phyloP scores from a whole-genome alignment of 73 alveolate genomes.

The Uronychia setigera region DNA sequence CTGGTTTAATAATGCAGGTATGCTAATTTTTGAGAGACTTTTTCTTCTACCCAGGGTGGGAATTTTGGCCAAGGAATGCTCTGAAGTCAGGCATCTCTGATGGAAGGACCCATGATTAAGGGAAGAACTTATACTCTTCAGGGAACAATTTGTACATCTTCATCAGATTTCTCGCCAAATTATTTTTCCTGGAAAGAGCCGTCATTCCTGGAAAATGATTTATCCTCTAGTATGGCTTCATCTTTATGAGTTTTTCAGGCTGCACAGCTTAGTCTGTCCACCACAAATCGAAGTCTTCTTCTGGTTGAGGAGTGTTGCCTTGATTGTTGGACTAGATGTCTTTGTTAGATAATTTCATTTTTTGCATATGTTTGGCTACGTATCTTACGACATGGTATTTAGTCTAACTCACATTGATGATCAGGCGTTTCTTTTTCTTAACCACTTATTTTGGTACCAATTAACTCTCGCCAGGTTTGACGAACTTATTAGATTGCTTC shows the following conservation, averaged over 20 bases:
- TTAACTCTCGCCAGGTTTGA: no score
- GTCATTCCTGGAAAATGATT: constrained; percentile 35
- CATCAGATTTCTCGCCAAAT: constrained; percentile 35
- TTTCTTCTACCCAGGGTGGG: neutral
- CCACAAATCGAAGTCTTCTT: neutral
- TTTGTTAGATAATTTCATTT: constrained; percentile 43
- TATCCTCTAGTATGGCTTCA: constrained; percentile 24
- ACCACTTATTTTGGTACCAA: no score
- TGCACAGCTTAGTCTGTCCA: constrained; percentile 5
- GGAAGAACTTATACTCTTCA: constrained; percentile 15
- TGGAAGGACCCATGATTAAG: constrained; percentile 47
- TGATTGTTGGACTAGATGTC: no score
- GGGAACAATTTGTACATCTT: constrained; percentile 6
- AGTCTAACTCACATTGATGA: constrained; percentile 70
- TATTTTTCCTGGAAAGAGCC: constrained; percentile 11
- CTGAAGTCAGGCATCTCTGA: constrained; percentile 9
- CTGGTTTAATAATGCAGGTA: constrained; percentile 47
- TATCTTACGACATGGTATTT: constrained; percentile 71
- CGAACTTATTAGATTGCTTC: neutral
- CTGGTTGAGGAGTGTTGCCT: no score
- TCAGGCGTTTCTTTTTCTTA: constrained; percentile 16
- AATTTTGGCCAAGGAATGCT: neutral
- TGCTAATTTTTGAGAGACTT: neutral
- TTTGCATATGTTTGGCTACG: constrained; percentile 69
- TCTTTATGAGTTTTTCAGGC: neutral